Base-by-base conservation (phyloP, 176 grass and related monocot species). In the Phyllostachys edulis region DNA sequence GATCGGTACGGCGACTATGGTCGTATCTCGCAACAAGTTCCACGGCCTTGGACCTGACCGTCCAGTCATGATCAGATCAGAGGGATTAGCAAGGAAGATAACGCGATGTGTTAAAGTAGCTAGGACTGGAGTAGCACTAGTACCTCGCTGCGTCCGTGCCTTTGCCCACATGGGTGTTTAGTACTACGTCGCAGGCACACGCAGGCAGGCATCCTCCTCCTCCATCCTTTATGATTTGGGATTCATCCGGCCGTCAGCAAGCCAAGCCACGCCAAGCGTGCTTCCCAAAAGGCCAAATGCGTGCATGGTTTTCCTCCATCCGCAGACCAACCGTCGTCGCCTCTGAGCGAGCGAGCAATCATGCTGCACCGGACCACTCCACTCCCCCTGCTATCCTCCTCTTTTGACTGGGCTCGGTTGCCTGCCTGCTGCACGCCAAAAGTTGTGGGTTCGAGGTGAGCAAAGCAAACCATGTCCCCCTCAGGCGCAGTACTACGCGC, bases 401-500 rank as follows among this genome's bases (percentile, higher is more conserved):
- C 17, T 45, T 82, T 61, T 71, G 52, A 61, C 67, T 13, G 67
- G 32, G 32, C 38, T 9, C 21, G 10, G 1, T 16, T 46, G 51
- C 9, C n/a, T n/a, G 64, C 15, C 3, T 11, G 49, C 80, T 29
- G 45, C 44, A 55, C 60, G 82, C 72, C 66, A 18, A 26, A 49
- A 78, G 51, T 49, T 29, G 70, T 15, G 13, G 13, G 46, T 49
- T 49, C 46, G 45, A 29, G 14, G 24, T 27, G 14, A 15, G 71
- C 63, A 45, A 7, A 76, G 63, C 49, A 9, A 26, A 6, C 82
- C 74, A 61, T 64, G 76, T 36, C 13, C 84, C 45, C 36, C 0
- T 2, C 84, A 27, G 32, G 16, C 76, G 69, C 59, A 17, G 23
- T 34, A 37, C 71, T 20, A 73, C 69, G 85, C 61, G 78, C 70